These are phyloP conservation scores for Colletotrichum filicis DNA, from an alignment of 2,329 filamentous ascomycete species.

Conservation along the genomic window DNA sequence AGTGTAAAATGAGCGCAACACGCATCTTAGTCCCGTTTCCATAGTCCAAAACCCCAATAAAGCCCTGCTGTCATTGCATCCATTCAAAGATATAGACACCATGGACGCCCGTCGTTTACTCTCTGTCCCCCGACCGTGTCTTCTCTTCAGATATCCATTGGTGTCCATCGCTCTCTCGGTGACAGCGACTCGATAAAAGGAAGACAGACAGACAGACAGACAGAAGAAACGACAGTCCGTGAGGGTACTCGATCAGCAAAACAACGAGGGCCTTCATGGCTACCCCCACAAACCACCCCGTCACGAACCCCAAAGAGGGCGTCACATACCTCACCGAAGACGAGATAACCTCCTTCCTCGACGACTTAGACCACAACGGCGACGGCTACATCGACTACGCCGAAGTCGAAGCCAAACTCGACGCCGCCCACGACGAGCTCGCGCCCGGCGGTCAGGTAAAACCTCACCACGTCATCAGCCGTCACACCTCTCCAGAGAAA, in stretches of 20 bases:
- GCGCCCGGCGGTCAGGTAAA: constrained; percentile 51
- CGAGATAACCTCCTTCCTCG: constrained; percentile 63
- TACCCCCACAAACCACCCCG: constrained; percentile 37
- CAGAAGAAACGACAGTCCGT: neutral
- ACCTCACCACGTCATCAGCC: constrained; percentile 55
- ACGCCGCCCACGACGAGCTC: constrained; percentile 62
- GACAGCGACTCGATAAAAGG: neutral
- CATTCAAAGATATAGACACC: constrained; percentile 13
- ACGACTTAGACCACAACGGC: constrained; percentile 62
- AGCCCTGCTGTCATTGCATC: neutral
- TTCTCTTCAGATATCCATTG: neutral
- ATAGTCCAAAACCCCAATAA: neutral
- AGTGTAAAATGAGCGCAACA: constrained; percentile 7
- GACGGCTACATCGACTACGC: constrained; percentile 63
- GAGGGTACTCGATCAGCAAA: neutral
- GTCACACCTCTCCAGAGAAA: constrained; percentile 29
- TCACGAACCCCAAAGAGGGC: constrained; percentile 39
- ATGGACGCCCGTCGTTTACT: neutral
- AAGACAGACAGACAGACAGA: neutral
- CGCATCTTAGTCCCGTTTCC: neutral
- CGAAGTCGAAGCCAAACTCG: constrained; percentile 64
- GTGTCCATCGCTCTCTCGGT: neutral
- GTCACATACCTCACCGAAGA: constrained; percentile 53
- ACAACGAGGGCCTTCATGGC: constrained; percentile 28
- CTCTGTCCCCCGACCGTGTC: neutral